A percentile compares a stretch with the other conserved stretches of the same genome.
Evolutionary conservation across 306 rosid genomes (phyloP).

Genomic region (Quillaja saponaria): DNA sequence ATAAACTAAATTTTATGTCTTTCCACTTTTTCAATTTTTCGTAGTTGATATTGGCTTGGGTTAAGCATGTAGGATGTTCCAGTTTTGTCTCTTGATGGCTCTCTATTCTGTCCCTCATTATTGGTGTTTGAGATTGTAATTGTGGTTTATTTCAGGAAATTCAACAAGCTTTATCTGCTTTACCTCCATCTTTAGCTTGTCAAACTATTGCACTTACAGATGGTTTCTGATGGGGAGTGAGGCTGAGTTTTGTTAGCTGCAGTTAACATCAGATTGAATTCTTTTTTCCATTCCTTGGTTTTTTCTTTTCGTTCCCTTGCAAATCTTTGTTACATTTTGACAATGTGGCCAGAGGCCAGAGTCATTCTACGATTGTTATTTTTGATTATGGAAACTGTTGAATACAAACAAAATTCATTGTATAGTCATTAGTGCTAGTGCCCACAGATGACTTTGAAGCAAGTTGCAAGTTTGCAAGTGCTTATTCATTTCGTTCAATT

Average conservation of each 20-base stretch:
- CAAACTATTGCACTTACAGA: conserved; percentile 78
- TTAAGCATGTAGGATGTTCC: background rate
- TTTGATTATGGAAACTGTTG: too few relatives aligned
- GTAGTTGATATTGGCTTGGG: background rate
- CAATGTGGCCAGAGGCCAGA: too few relatives aligned
- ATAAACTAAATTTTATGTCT: background rate
- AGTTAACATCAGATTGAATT: too few relatives aligned
- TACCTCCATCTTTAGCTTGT: conserved; percentile 69
- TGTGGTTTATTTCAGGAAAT: conserved; percentile 62
- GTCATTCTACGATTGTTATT: too few relatives aligned
- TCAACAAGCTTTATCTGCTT: conserved; percentile 57
- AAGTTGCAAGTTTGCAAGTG: too few relatives aligned
- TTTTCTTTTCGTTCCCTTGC: too few relatives aligned
- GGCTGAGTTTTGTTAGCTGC: background rate
- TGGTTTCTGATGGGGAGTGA: conserved; percentile 53
- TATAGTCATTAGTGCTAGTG: too few relatives aligned
- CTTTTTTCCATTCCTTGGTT: too few relatives aligned
- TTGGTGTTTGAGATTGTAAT: conserved; percentile 1
- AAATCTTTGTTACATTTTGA: too few relatives aligned
- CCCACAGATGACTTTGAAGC: too few relatives aligned
- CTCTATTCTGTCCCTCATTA: conserved; percentile 1
- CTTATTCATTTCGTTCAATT: too few relatives aligned
- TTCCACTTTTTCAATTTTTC: background rate
- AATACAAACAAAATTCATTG: too few relatives aligned
- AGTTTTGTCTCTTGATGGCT: conserved; percentile 3